phyloP scores from a whole-genome alignment of 805 yeast species.

The Komagataella phaffii region DNA sequence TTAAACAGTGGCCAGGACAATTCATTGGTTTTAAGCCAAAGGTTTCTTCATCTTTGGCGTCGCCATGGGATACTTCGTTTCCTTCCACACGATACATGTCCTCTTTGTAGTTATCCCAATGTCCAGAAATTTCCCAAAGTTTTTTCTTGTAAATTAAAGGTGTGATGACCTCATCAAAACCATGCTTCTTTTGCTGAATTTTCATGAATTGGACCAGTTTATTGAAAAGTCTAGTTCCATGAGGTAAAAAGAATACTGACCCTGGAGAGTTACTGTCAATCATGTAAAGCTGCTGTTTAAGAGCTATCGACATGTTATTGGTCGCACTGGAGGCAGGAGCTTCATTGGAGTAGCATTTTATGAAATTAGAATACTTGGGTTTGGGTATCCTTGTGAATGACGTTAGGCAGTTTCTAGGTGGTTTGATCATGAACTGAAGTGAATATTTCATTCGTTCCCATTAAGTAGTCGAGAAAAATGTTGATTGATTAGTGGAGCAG shows the following conservation, averaged over 20 bases:
- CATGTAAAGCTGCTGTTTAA: conserved; percentile 62
- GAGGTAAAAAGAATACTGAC: conserved; percentile 81
- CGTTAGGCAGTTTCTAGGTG: background rate
- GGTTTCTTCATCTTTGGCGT: conserved; percentile 8
- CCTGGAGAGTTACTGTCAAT: conserved; percentile 84
- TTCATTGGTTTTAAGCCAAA: conserved; percentile 92
- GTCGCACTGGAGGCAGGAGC: conserved; percentile 15
- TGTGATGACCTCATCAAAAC: conserved; percentile 85
- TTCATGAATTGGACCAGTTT: conserved; percentile 74
- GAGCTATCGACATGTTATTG: conserved; percentile 30
- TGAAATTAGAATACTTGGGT: background rate
- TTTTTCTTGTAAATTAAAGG: conserved; percentile 77
- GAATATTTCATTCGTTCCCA: background rate
- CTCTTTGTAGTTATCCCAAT: conserved; percentile 88
- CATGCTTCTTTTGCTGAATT: conserved; percentile 64
- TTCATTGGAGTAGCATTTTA: background rate
- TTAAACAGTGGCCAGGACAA: conserved; percentile 89
- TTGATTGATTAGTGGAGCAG: no score
- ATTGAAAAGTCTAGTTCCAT: conserved; percentile 81
- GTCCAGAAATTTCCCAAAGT: conserved; percentile 88
- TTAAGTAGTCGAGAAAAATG: background rate
- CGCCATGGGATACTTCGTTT: conserved; percentile 21
- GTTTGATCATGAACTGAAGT: background rate
- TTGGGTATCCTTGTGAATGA: background rate
- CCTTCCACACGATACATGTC: conserved; percentile 89